These are phyloP conservation scores for Psidium guajava DNA, from an alignment of 345 rosid genomes.

Conservation along the genomic window DNA sequence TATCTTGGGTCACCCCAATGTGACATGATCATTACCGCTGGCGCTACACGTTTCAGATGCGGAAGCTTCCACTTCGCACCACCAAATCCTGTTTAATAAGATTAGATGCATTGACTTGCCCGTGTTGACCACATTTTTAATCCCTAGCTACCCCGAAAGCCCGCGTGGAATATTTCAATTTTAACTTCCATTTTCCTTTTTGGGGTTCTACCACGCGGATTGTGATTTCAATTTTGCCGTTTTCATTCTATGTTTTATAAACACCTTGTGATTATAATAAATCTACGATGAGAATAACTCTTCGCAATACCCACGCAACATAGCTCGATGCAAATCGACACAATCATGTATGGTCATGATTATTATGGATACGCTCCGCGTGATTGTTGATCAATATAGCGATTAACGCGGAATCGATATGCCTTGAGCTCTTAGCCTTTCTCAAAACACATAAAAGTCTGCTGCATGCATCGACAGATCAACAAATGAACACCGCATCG, in stretches of 20 bases:
- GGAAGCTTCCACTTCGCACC: neutral
- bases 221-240: no score
- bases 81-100: neutral
- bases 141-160: neutral
- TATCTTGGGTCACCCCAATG: neutral
- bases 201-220: no score
- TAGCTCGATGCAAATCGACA: neutral
- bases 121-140: neutral
- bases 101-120: neutral
- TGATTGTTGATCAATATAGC: neutral
- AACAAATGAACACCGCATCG: neutral
- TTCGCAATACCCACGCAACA: neutral
- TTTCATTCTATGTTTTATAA: no score
- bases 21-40: neutral
- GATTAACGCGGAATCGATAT: neutral
- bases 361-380: neutral
- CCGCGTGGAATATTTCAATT: neutral
- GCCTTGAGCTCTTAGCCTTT: neutral
- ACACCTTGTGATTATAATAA: no score
- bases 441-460: neutral
- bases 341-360: rapidly evolving
- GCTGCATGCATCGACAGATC: neutral
- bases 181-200: no score
- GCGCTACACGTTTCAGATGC: neutral
- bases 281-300: neutral